Evolutionary conservation across 208 protist genomes (phyloP), one percentile per base, ranked within the genome.

Genomic region (Phytomonas sp.): DNA sequence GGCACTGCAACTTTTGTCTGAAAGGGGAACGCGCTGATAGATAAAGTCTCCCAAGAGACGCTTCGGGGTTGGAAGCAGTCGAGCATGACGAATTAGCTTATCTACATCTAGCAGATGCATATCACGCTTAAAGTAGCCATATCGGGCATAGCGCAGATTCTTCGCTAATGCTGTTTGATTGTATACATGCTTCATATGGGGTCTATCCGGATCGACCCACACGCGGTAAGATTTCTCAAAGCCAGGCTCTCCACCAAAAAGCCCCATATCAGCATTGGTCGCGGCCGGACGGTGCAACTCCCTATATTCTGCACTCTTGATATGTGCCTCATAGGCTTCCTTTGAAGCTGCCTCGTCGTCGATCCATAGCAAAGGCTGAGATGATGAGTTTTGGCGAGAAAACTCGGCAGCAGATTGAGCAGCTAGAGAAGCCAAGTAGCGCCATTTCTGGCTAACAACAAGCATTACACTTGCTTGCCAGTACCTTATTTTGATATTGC

Each of bases 101-200:
- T 95, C 90, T 20, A 97, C 78, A 67, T 97, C 92, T 36, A 97
- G 80, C 23, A 95, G 75, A 67, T 95, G 87, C 88, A 97, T 94
- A 66, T 95, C 88, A 13, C 92, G 82, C 75, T 95, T 95, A 72
- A 90, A 95, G 75, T 95, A 95, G 40, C 92, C 89, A 73, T 97
- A 97, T 7, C 92, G 87, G 1, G 92, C 74, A 73, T 97, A 95
- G 68, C 92, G 89, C 29, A 97, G 72, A 70, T 97, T 97, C 60
- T 84, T 83, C 28, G 89, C 89, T 9, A 95, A 85, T 2, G 84
- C 74, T 0, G 89, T 93, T 60, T 91, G 83, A 67, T 95, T 95
- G 77, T 89, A 97, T 0, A 95, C 77, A 80, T 94, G 88, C 69
- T 91, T 89, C 85, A 97, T 89, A 69, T 97, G 92, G 17, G 92